Conservation (phyloP, 257 asterid genomes). For the Gentiana straminea region DNA sequence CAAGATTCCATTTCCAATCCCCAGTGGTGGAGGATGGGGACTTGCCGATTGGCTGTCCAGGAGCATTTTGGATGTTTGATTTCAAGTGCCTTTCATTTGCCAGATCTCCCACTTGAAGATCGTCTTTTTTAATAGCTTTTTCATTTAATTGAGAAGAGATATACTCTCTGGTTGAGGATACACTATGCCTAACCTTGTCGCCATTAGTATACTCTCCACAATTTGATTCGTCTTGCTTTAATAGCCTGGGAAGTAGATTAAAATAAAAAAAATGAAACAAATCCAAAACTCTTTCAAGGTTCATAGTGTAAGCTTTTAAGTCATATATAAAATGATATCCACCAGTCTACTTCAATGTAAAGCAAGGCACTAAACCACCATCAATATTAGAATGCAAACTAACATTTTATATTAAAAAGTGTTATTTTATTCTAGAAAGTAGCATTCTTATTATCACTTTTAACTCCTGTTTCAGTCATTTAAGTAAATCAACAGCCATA, state of each 20-base stretch:
- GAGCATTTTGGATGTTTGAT: constrained; percentile 53
- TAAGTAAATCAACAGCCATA: too few relatives aligned
- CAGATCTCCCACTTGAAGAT: constrained; percentile 39
- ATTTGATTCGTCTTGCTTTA: constrained; percentile 78
- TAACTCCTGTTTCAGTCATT: too few relatives aligned
- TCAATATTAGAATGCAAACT: too few relatives aligned
- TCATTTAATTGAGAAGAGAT: constrained; percentile 50
- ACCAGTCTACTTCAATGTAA: too few relatives aligned
- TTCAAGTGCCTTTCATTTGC: constrained; percentile 64
- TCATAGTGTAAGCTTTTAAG: too few relatives aligned
- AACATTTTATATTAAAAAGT: too few relatives aligned
- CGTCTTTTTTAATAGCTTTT: constrained; percentile 57
- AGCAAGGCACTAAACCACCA: too few relatives aligned
- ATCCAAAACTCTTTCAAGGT: too few relatives aligned
- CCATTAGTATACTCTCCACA: constrained; percentile 65
- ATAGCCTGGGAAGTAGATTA: constrained; percentile 32
- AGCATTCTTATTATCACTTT: too few relatives aligned
- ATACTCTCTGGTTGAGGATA: constrained; percentile 45
- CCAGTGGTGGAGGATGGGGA: constrained; percentile 55
- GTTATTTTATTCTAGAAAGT: too few relatives aligned
- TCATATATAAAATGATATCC: too few relatives aligned
- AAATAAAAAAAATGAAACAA: neutral
- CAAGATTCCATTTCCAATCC: constrained; percentile 53
- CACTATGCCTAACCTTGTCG: constrained; percentile 51
- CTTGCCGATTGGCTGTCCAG: constrained; percentile 49